Percentiles rank a stretch among this genome's conserved stretches.
Evolutionary conservation across 1,284 basidiomycete genomes (phyloP).

Genomic region (Fomes fomentarius): DNA sequence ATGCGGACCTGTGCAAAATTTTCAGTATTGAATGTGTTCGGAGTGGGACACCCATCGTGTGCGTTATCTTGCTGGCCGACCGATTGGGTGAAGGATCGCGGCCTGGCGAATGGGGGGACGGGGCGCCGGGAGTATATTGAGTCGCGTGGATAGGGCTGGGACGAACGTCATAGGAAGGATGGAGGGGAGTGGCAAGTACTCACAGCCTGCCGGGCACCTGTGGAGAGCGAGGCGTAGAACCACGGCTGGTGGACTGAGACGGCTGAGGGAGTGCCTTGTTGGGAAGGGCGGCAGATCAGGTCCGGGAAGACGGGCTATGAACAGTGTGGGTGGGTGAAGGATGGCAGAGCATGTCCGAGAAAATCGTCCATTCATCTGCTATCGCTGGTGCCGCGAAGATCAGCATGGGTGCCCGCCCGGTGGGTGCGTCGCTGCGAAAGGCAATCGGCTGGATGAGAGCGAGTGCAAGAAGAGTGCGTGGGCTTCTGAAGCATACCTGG

Average conservation of each 20-base stretch:
- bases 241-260: neutral
- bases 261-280: neutral
- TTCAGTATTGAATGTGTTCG: neutral
- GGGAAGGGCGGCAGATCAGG: slow-evolving; percentile 1
- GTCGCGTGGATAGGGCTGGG: neutral
- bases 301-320: neutral
- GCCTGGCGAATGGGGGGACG: no score
- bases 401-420: neutral
- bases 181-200: neutral
- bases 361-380: slow-evolving; percentile 1
- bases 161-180: neutral
- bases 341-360: neutral
- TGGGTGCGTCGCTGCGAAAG: neutral
- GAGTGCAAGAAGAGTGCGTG: neutral
- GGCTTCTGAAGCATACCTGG: neutral
- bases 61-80: neutral
- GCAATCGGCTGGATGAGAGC: neutral
- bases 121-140: neutral
- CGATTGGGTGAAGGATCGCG: neutral
- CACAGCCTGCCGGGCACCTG: slow-evolving; percentile 3
- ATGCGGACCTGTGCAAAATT: neutral
- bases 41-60: neutral
- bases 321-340: neutral
- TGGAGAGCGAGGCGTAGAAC: neutral
- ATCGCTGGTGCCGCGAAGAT: neutral